A percentile compares a stretch with the other conserved stretches of the same genome.
Evolutionary conservation across 2,329 filamentous ascomycete genomes (phyloP).

Genomic region (Colletotrichum sojae): DNA sequence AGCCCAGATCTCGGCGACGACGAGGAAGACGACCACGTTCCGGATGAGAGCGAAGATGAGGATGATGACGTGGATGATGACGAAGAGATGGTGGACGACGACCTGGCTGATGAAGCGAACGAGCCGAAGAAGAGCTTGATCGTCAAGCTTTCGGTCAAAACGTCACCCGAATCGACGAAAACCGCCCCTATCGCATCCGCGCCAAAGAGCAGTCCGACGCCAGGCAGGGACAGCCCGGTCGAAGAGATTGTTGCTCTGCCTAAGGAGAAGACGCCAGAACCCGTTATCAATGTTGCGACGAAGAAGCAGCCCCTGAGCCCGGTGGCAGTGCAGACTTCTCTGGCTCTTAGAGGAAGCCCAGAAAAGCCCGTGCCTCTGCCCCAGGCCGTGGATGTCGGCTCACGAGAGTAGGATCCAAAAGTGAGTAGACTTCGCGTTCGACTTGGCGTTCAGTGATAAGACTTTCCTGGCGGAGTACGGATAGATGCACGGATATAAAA

Average conservation of each 20-base stretch:
- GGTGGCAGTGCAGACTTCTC: conserved; percentile 56
- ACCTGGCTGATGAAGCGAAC: conserved; percentile 60
- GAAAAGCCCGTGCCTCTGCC: conserved; percentile 64
- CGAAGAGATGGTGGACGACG: conserved; percentile 68
- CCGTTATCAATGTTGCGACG: conserved; percentile 34
- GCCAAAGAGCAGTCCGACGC: conserved; percentile 11
- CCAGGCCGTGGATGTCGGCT: conserved; percentile 49
- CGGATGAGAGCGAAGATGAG: conserved; percentile 71
- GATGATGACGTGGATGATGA: conserved; percentile 72
- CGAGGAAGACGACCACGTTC: conserved; percentile 78
- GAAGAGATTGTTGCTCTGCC: conserved; percentile 29
- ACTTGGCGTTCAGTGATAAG: conserved; percentile 35
- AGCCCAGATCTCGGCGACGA: conserved; percentile 84
- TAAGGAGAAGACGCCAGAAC: conserved; percentile 38
- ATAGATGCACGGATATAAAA: conserved; percentile 30
- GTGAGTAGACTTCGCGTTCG: conserved; percentile 1
- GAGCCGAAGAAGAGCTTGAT: conserved; percentile 73
- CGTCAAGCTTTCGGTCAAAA: conserved; percentile 77
- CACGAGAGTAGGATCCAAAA: conserved; percentile 44
- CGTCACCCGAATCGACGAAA: conserved; percentile 49
- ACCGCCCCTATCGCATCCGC: conserved; percentile 25
- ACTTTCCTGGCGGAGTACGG: conserved; percentile 28
- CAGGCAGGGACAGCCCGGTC: conserved; percentile 3
- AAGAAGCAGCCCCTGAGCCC: conserved; percentile 48
- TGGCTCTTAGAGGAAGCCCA: conserved; percentile 74